phyloP scores from a whole-genome alignment of 2,329 filamentous ascomycete species.

The Ophiostoma angusticollis region DNA sequence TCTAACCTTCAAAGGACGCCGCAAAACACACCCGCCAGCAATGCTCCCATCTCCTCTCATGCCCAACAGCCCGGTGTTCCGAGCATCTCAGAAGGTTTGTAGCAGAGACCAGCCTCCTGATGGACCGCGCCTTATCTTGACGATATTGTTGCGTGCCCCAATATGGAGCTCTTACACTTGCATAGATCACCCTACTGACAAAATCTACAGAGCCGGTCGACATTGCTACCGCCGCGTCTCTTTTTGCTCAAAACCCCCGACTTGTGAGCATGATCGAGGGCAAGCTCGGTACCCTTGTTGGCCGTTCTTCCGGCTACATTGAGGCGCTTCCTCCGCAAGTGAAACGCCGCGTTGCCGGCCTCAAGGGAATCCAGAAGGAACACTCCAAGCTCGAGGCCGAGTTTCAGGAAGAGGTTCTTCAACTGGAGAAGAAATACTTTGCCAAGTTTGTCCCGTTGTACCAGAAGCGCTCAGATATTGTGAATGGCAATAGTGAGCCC shows the following conservation, averaged over 20 bases:
- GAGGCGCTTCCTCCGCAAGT: conserved; percentile 85
- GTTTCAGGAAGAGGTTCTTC: conserved; percentile 95
- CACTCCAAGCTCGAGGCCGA: conserved; percentile 96
- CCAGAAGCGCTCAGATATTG: conserved; percentile 82
- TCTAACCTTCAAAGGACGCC: conserved; percentile 56
- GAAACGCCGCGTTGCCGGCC: conserved; percentile 81
- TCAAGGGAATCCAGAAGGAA: conserved; percentile 97
- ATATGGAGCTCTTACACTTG: no score
- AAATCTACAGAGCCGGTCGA: conserved; percentile 67
- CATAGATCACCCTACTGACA: no score
- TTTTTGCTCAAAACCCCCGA: conserved; percentile 91
- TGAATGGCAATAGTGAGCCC: conserved; percentile 79
- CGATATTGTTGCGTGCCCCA: no score
- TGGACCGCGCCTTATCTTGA: no score
- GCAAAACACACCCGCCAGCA: conserved; percentile 92
- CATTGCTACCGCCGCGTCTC: conserved; percentile 70
- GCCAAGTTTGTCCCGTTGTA: conserved; percentile 97
- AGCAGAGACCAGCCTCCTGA: no score
- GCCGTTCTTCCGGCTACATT: conserved; percentile 92
- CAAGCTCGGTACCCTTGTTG: conserved; percentile 84
- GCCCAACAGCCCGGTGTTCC: conserved; percentile 88
- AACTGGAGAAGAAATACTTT: conserved; percentile 99
- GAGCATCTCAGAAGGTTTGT: conserved; percentile 93
- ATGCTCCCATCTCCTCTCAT: conserved; percentile 94
- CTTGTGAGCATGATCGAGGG: conserved; percentile 97